Conservation (phyloP, 139 green algal species). For the Chlorokybus atmophyticus region DNA sequence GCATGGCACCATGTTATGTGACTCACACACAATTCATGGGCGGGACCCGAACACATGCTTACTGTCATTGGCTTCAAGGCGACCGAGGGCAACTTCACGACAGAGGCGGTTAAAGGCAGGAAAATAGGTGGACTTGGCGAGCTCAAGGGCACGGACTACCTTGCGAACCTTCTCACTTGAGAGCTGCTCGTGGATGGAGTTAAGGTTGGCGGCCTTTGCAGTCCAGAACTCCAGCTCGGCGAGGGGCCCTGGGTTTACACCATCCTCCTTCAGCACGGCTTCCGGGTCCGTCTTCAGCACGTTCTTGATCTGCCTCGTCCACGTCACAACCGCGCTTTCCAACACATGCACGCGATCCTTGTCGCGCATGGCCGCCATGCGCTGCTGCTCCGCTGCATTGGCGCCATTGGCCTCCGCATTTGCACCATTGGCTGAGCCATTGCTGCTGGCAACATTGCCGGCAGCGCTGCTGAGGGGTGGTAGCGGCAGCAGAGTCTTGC, state of each 20-base stretch:
- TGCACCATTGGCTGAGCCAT: no score
- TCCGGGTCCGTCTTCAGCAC: slow-evolving; percentile 67
- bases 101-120: slow-evolving; percentile 51
- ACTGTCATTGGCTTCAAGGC: slow-evolving; percentile 53
- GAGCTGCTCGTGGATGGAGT: slow-evolving; percentile 71
- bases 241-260: slow-evolving; percentile 52
- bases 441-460: no score
- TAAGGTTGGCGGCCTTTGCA: slow-evolving; percentile 60
- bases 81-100: slow-evolving; percentile 42
- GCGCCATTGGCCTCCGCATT: no score
- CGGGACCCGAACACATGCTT: not conserved
- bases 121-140: slow-evolving; percentile 59
- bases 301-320: slow-evolving; percentile 84
- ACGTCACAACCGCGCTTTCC: slow-evolving; percentile 66
- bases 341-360: slow-evolving; percentile 78
- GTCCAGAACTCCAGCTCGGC: slow-evolving; percentile 77
- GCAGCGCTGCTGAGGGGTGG: slow-evolving; percentile 34
- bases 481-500: slow-evolving; percentile 72
- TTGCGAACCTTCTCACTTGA: slow-evolving; percentile 39
- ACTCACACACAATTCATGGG: no score
- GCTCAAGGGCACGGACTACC: slow-evolving; percentile 59
- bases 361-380: slow-evolving; percentile 38
- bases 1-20: no score
- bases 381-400: no score
- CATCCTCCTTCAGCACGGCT: slow-evolving; percentile 33